Evolutionary conservation across 1,139 yeast genomes (phyloP).

Genomic region (Kurtzmaniella natalensis): DNA sequence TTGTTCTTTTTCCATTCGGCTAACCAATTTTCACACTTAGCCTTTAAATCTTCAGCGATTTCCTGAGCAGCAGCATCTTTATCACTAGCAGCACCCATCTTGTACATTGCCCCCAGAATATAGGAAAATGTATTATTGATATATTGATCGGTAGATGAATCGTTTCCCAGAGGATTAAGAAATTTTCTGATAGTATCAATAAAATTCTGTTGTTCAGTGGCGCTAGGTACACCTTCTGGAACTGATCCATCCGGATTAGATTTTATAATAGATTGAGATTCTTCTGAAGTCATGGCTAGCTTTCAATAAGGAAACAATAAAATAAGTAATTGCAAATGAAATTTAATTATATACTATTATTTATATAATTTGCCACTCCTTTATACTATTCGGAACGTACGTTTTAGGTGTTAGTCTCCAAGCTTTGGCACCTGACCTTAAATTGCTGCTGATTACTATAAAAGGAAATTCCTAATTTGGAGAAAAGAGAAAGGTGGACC

Average conservation of each 20-base stretch:
- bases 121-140: conserved; percentile 28
- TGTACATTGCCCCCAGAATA: conserved; percentile 22
- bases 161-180: conserved; percentile 27
- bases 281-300: too few species aligned
- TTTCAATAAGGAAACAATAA: too few species aligned
- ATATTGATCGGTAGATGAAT: conserved; percentile 25
- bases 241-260: background rate
- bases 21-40: conserved; percentile 28
- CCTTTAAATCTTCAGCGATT: conserved; percentile 34
- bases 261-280: background rate
- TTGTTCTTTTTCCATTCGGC: conserved; percentile 13
- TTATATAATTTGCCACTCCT: too few species aligned
- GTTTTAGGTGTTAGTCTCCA: too few species aligned
- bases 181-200: conserved; percentile 15
- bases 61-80: conserved; percentile 34
- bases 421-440: too few species aligned
- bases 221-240: conserved; percentile 1
- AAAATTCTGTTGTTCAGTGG: conserved; percentile 16
- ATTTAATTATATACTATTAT: too few species aligned
- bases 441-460: too few species aligned
- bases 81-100: conserved; percentile 29
- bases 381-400: too few species aligned
- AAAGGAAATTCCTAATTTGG: too few species aligned
- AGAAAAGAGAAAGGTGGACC: too few species aligned
- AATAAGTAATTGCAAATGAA: too few species aligned